Evolutionary conservation across 1,284 basidiomycete genomes (phyloP).

Genomic region (Ganoderma multipileum): DNA sequence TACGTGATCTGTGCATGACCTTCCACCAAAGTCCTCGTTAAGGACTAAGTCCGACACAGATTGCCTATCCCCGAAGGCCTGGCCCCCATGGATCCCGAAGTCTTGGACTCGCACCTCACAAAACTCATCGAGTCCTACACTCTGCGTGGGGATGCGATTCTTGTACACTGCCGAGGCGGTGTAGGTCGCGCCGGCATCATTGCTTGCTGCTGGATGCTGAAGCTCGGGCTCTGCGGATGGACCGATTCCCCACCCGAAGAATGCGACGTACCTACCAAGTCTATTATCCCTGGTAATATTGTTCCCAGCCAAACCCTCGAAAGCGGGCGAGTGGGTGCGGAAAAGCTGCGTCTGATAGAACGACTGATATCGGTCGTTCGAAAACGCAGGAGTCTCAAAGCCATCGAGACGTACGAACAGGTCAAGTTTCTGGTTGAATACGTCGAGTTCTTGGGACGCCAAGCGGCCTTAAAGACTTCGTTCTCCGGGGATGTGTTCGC

Average conservation of each 20-base stretch:
- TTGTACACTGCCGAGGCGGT: constrained; percentile 95
- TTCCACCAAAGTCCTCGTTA: background rate
- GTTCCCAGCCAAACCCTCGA: background rate
- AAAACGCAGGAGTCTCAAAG: constrained; percentile 80
- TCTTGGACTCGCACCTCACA: constrained; percentile 77
- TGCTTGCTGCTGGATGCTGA: constrained; percentile 93
- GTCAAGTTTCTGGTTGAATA: constrained; percentile 87
- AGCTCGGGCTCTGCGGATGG: constrained; percentile 88
- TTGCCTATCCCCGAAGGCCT: constrained; percentile 94
- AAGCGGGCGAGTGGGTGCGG: constrained; percentile 41
- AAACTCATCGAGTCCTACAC: constrained; percentile 80
- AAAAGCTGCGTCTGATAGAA: constrained; percentile 74
- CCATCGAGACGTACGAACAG: constrained; percentile 92
- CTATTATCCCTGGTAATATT: too few species aligned
- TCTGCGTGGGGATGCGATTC: constrained; percentile 73
- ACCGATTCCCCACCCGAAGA: constrained; percentile 38
- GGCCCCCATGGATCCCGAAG: constrained; percentile 69
- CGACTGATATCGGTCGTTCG: constrained; percentile 78
- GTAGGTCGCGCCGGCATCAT: constrained; percentile 94
- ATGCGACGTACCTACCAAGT: background rate
- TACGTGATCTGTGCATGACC: constrained; percentile 25
- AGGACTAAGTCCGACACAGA: constrained; percentile 44
- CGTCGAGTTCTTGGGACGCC: constrained; percentile 66
- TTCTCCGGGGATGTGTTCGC: constrained; percentile 18
- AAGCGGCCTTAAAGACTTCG: background rate